Percentiles rank a stretch among this genome's conserved stretches.
Conservation (phyloP, 768 basidiomycete species). For the Naganishia friedmannii region DNA sequence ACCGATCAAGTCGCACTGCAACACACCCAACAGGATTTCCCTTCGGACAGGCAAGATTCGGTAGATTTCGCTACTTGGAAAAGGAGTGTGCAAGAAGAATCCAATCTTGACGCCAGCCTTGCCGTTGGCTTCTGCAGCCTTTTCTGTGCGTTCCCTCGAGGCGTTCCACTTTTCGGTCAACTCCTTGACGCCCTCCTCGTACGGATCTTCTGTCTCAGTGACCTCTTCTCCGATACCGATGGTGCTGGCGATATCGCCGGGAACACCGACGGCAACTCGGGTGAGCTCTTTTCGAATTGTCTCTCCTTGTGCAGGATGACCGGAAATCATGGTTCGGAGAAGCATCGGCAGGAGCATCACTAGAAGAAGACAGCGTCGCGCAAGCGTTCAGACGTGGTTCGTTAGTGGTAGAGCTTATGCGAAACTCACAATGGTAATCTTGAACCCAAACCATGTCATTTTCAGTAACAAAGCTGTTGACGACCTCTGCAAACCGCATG, state of each 20-base stretch:
- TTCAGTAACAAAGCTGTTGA: constrained; percentile 70
- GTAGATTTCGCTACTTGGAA: constrained; percentile 97
- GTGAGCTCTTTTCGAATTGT: constrained; percentile 49
- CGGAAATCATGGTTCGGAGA: constrained; percentile 71
- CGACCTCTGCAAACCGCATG: constrained; percentile 85
- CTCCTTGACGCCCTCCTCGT: constrained; percentile 56
- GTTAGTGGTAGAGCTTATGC: background rate
- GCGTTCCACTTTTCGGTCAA: constrained; percentile 36
- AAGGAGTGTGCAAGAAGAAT: constrained; percentile 97
- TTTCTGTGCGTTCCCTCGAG: constrained; percentile 32
- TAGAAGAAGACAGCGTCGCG: constrained; percentile 58
- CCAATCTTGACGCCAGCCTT: constrained; percentile 76
- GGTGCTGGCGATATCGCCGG: constrained; percentile 43
- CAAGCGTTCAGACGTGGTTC: too few species aligned
- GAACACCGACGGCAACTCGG: constrained; percentile 56
- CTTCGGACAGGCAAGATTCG: constrained; percentile 95
- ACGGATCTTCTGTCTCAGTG: constrained; percentile 55
- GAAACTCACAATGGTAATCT: constrained; percentile 44
- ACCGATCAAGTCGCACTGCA: constrained; percentile 94
- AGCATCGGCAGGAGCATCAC: constrained; percentile 97
- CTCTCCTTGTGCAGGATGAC: constrained; percentile 45
- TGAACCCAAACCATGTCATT: constrained; percentile 99
- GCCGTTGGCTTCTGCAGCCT: constrained; percentile 47
- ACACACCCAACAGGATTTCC: constrained; percentile 92
- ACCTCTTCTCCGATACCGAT: constrained; percentile 46